Evolutionary conservation across 805 yeast genomes (phyloP).

Genomic region (Ogataea chonburiensis): DNA sequence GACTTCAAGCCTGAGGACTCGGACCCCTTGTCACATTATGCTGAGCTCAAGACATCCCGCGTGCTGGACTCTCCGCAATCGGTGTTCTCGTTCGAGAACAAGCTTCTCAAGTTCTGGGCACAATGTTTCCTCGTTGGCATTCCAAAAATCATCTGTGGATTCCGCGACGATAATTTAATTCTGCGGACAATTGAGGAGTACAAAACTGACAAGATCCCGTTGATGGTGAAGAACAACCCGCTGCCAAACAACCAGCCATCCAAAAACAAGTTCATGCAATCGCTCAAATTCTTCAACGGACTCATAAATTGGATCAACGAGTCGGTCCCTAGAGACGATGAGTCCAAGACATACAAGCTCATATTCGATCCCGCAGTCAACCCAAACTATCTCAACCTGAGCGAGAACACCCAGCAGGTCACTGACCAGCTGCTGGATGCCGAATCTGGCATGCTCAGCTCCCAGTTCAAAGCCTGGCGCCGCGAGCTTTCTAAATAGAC

Average conservation of each 20-base stretch:
- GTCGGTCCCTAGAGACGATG: constrained; percentile 51
- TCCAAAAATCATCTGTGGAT: constrained; percentile 79
- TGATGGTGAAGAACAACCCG: constrained; percentile 55
- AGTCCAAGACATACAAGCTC: constrained; percentile 50
- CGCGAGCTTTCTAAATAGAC: constrained; percentile 13
- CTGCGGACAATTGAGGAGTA: constrained; percentile 71
- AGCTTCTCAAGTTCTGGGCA: constrained; percentile 83
- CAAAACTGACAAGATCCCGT: constrained; percentile 75
- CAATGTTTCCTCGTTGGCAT: constrained; percentile 89
- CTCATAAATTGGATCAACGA: constrained; percentile 73
- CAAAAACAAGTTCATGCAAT: constrained; percentile 70
- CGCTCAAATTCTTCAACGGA: constrained; percentile 85
- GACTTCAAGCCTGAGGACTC: constrained; percentile 62
- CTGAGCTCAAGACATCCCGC: constrained; percentile 76
- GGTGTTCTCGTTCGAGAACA: constrained; percentile 67
- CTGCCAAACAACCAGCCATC: constrained; percentile 19
- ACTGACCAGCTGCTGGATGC: constrained; percentile 35
- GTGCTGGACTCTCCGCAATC: constrained; percentile 55
- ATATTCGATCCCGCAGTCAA: constrained; percentile 53
- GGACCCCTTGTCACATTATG: constrained; percentile 68
- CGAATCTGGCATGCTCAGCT: constrained; percentile 42
- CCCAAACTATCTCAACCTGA: constrained; percentile 48
- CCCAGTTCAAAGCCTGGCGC: constrained; percentile 58
- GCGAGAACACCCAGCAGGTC: constrained; percentile 40
- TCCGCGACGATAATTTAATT: constrained; percentile 69